Evolutionary conservation across 1,139 yeast genomes (phyloP), one percentile per base, ranked within the genome.

Genomic region (Suhomyces anneliseae): DNA sequence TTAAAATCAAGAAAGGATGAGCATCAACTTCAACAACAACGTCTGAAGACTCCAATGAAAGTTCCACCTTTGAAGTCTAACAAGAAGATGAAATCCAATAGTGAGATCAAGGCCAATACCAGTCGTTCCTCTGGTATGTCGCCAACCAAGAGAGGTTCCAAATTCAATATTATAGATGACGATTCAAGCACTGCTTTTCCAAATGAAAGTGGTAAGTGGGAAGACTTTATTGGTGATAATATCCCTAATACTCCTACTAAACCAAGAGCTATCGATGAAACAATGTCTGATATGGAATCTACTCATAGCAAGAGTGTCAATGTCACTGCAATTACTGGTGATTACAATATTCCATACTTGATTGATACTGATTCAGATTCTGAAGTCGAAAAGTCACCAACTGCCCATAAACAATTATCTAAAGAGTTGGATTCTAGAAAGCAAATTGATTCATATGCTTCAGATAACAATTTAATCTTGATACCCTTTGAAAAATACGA

Each of bases 381-480:
- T 12, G 69, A 64, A 2, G 48, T 51, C 27, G 61, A 58, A 19
- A 41, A 32, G 12, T 26, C 43, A n/a, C 35, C 36, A 10, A 46
- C 51, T 8, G 43, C 49, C 19, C 32, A 38, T n/a, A 39, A 43
- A 39, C 47, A 43, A 39, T 51, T 66, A 19, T 58, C 70, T 0
- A 62, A 58, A 24, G 71, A 64, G 46, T 51, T 64, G 41, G 46
- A 56, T 34, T 43, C 50, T 48, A 64, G 64, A 55, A 64, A 60
- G 3, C 77, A 76, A 34, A 65, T 81, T 24, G 76, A 76, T 49
- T 62, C 66, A 24, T 82, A 77, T 55, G 85, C 85, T 1, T 65
- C 70, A 27, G 71, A 71, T 15, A 74, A 81, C 51, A 74, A 78
- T 37, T 59, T 83, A 49, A 76, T 78, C 8, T 54, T 81, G n/a